Percentiles rank a stretch among this genome's conserved stretches.
These are phyloP conservation scores for Scortechinia acanthostroma DNA, from an alignment of 2,329 filamentous ascomycete genomes.

Conservation along the genomic window DNA sequence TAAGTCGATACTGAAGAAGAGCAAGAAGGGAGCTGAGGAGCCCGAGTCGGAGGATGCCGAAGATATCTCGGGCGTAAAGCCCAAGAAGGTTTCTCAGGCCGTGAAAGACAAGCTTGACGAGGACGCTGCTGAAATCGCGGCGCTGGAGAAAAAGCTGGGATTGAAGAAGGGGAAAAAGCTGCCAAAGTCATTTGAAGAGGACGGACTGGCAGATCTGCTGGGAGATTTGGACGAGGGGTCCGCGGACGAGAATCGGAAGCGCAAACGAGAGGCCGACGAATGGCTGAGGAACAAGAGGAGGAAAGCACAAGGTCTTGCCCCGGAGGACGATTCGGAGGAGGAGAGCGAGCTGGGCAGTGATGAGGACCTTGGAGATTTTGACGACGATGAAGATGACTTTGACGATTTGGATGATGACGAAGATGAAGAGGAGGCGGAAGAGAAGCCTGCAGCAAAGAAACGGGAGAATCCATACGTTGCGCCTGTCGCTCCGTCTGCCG, in stretches of 20 bases:
- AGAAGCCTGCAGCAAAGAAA: conserved; percentile 21
- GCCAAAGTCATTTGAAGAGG: conserved; percentile 49
- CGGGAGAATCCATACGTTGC: conserved; percentile 65
- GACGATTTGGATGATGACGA: conserved; percentile 10
- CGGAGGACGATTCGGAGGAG: conserved; percentile 7
- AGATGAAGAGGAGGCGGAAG: conserved; percentile 10
- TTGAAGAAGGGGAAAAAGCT: conserved; percentile 51
- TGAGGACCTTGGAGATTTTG: conserved; percentile 18
- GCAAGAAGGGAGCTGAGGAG: background rate
- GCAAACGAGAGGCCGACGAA: conserved; percentile 26
- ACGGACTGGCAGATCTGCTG: conserved; percentile 58
- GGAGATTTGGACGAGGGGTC: conserved; percentile 40
- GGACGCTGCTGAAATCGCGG: conserved; percentile 65
- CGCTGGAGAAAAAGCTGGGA: conserved; percentile 63
- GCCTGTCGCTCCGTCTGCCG: conserved; percentile 26
- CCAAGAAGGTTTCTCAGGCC: conserved; percentile 6
- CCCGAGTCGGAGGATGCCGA: conserved; percentile 4
- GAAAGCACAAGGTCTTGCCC: conserved; percentile 10
- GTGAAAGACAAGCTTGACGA: conserved; percentile 48
- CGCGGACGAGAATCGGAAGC: conserved; percentile 31
- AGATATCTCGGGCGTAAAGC: background rate
- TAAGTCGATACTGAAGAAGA: background rate
- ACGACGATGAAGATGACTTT: conserved; percentile 1
- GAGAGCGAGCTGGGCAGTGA: conserved; percentile 2
- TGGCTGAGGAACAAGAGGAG: conserved; percentile 18